Conservation (phyloP, 805 yeast species). For the Kuraishia borneana region DNA sequence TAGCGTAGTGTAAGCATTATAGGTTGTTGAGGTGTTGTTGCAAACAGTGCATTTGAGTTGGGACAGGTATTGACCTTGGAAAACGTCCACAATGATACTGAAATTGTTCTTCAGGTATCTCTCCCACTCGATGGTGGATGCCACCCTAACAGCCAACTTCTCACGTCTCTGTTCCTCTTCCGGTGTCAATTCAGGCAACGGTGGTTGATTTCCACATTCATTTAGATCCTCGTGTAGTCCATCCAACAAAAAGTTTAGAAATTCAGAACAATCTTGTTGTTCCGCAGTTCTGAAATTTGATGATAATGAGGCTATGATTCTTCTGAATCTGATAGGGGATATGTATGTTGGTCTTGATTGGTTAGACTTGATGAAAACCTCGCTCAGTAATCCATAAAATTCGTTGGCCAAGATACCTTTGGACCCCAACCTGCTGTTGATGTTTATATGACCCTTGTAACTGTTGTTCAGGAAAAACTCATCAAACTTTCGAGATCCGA, state of each 20-base stretch:
- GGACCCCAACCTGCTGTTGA: conserved; percentile 65
- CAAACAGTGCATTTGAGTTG: conserved; percentile 66
- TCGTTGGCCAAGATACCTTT: conserved; percentile 66
- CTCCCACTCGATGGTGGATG: conserved; percentile 89
- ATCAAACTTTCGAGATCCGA: conserved; percentile 59
- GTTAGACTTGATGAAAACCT: conserved; percentile 34
- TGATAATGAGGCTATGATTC: conserved; percentile 56
- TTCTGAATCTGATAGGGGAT: conserved; percentile 56
- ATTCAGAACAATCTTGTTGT: conserved; percentile 84
- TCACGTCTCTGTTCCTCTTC: conserved; percentile 71
- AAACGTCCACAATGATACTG: conserved; percentile 68
- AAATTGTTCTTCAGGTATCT: conserved; percentile 69
- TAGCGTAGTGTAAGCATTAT: conserved; percentile 69
- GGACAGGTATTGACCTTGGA: conserved; percentile 87
- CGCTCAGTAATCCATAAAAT: conserved; percentile 48
- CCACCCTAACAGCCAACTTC: conserved; percentile 60
- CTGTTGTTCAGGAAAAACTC: conserved; percentile 49
- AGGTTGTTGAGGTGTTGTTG: conserved; percentile 71
- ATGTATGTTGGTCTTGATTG: conserved; percentile 21
- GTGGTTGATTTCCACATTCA: conserved; percentile 43
- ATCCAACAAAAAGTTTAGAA: conserved; percentile 63
- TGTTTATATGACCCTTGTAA: conserved; percentile 59
- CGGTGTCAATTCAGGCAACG: conserved; percentile 47
- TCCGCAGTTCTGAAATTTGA: conserved; percentile 52
- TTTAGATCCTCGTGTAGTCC: conserved; percentile 79